A percentile compares a stretch with the other conserved stretches of the same genome.
Evolutionary conservation across 768 basidiomycete genomes (phyloP).

Genomic region (Kwoniella sp.): DNA sequence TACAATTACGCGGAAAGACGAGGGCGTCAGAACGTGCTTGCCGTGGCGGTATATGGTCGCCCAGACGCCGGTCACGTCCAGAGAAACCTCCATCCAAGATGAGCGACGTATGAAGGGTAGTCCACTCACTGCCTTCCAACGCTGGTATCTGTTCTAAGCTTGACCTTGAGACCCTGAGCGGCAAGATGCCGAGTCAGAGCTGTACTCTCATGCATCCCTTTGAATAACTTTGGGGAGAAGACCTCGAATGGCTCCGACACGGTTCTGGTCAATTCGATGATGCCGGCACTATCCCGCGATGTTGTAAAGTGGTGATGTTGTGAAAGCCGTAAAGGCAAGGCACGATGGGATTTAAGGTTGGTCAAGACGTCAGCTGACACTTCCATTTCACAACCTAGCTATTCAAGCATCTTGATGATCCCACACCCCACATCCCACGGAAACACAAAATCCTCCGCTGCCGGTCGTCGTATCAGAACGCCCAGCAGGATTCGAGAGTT

Average conservation of each 20-base stretch:
- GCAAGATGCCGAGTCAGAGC: slow-evolving; percentile 55
- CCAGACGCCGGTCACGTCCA: too few relatives aligned
- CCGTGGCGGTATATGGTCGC: not conserved
- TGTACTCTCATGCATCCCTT: slow-evolving; percentile 55
- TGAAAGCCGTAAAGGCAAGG: too few relatives aligned
- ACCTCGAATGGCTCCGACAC: slow-evolving; percentile 55
- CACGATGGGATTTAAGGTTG: not conserved
- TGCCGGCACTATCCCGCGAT: slow-evolving; percentile 36
- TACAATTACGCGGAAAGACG: too few relatives aligned
- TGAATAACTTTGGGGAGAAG: slow-evolving; percentile 56
- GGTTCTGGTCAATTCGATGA: slow-evolving; percentile 38
- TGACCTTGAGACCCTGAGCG: slow-evolving; percentile 55
- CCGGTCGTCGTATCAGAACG: too few relatives aligned
- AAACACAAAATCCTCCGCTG: not conserved
- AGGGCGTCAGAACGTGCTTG: not conserved
- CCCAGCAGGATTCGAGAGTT: too few relatives aligned
- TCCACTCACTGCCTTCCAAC: slow-evolving; percentile 45
- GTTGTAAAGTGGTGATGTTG: too few relatives aligned
- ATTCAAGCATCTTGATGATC: too few relatives aligned
- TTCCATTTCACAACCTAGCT: not conserved
- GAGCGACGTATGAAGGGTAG: too few relatives aligned
- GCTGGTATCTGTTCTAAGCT: slow-evolving; percentile 51
- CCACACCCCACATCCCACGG: too few relatives aligned
- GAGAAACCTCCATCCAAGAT: too few relatives aligned
- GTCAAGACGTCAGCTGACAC: not conserved